Base-by-base conservation (phyloP, 2,329 filamentous ascomycete genomes). In the Colletotrichum lindemuthianum region DNA sequence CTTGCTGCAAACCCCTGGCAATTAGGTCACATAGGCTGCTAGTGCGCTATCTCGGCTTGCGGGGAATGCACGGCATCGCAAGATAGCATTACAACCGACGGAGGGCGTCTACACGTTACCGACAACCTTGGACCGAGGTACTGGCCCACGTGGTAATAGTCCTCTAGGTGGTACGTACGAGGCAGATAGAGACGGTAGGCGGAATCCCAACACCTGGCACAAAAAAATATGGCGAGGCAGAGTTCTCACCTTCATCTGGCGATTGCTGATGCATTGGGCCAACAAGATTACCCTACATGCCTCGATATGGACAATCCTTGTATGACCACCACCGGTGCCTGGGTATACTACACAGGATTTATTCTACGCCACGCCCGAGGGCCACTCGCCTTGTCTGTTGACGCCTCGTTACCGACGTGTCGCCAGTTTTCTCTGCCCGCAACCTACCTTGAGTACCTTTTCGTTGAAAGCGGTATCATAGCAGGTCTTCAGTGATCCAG, bases 271-370 rank as follows among this genome's bases (percentile, higher is more conserved):
- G 57, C 61, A 60, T 61, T 65, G 44, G 51, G 45, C 61, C 61
- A 65, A 60, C 60, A 16, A 65, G 37, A 65, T 65, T 61, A 51
- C 34, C 43, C 55, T 37, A 15, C 49, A 65, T 60, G 45, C 57
- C 50, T 60, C 45, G 37, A 50, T 34, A 53, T 58, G 50, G 57
- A 11, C 45, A 16, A 55, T 56, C 61, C 61, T 51, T 65, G 57
- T 9, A 37, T 4, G 6, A 5, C 34, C 8, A 5, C 34, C 8
- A 11, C 4, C 8, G 24, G 36, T 37, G 15, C 24, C 43, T 16
- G 36, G 9, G 15, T 40, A n/a, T 16, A 34, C 41, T 50, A 13
- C n/a, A 12, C 10, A 34, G 24, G 9, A 37, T 37, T 34, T 16
- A n/a, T 36, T 40, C 33, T 9, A 39, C 24, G 36, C 8, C n/a